Base-by-base conservation (phyloP, 1,284 basidiomycete species). In the Earliella scabrosa region DNA sequence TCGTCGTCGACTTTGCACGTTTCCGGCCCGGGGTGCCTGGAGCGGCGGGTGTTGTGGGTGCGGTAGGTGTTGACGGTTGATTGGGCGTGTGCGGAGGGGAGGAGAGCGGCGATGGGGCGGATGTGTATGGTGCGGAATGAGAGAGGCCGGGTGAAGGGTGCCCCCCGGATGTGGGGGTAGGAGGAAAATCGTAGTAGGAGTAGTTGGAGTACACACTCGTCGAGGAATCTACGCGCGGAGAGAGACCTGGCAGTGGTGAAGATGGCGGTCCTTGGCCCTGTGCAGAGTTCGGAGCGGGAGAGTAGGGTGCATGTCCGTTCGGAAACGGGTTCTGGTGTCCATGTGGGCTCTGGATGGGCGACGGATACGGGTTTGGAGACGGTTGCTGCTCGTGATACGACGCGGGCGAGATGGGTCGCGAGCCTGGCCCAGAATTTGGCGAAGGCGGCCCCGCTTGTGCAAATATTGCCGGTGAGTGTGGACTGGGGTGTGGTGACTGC, bases 181-280 rank as follows among this genome's bases (percentile, higher is more conserved):
- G 41, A 6, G 66, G 61, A 40, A 83, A 70, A 43, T 79, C 80
- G 59, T 89, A 90, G 65, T 81, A 88, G 2, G 86, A 88, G 65
- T 88, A 88, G 18, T 68, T 70, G 9, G 86, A 87, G 69, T 88
- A 88, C 23, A 88, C 56, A 61, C 85, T 88, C 14, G 69, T 71
- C 18, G 79, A 61, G 3, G 68, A 66, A 6, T 59, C 38, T 24
- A 53, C 46, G 39, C 43, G 60, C 27, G 43, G 50, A 14, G 8
- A 27, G 23, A 49, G 53, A 29, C 40, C 50, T 31, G n/a, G 56
- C 31, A 26, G 27, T 31, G 29, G 29, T n/a, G n/a, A n/a, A n/a
- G n/a, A n/a, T n/a, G n/a, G n/a, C 26, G 26, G 3, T 20, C 29
- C 41, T 40, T n/a, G 16, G 43, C 52, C 43, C 18, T 60, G 45